These are phyloP conservation scores for Aspergillus tanneri DNA, from an alignment of 2,329 filamentous ascomycete genomes.

Conservation along the genomic window DNA sequence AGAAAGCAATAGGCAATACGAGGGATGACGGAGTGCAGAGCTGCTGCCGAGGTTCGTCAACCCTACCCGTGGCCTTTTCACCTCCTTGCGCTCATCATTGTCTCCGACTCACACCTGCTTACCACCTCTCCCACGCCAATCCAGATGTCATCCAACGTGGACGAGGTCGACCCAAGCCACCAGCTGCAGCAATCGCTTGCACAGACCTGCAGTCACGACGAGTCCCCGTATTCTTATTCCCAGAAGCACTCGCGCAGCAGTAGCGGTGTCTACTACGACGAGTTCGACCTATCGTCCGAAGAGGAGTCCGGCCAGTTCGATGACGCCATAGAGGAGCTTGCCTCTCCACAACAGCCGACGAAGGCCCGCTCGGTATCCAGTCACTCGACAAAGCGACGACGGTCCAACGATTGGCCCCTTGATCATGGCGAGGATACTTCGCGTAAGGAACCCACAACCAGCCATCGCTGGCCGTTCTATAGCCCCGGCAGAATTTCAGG, in stretches of 20 bases:
- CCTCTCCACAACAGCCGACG: constrained; percentile 14
- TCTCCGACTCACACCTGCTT: background rate
- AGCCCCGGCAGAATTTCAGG: constrained; percentile 5
- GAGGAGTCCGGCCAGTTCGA: constrained; percentile 36
- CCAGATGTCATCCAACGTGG: constrained; percentile 17
- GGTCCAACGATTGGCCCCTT: constrained; percentile 48
- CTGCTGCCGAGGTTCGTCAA: constrained; percentile 2
- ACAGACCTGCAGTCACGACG: constrained; percentile 15
- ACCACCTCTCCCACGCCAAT: background rate
- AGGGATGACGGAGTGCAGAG: constrained; percentile 1
- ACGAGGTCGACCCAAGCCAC: constrained; percentile 21
- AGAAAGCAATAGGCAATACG: background rate
- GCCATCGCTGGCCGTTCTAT: constrained; percentile 18
- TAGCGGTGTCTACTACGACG: constrained; percentile 14
- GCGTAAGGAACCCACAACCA: background rate
- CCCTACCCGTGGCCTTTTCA: background rate
- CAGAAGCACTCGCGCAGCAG: constrained; percentile 33
- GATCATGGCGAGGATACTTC: constrained; percentile 8
- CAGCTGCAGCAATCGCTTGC: constrained; percentile 26
- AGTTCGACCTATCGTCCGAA: constrained; percentile 32
- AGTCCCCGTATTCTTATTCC: constrained; percentile 19
- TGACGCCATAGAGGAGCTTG: constrained; percentile 33
- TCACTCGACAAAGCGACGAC: constrained; percentile 44
- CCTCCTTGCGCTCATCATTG: constrained; percentile 11
- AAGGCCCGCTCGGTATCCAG: constrained; percentile 19